Evolutionary conservation across 768 basidiomycete genomes (phyloP), one percentile per base, ranked within the genome.

Genomic region (Termitomyces sp.): DNA sequence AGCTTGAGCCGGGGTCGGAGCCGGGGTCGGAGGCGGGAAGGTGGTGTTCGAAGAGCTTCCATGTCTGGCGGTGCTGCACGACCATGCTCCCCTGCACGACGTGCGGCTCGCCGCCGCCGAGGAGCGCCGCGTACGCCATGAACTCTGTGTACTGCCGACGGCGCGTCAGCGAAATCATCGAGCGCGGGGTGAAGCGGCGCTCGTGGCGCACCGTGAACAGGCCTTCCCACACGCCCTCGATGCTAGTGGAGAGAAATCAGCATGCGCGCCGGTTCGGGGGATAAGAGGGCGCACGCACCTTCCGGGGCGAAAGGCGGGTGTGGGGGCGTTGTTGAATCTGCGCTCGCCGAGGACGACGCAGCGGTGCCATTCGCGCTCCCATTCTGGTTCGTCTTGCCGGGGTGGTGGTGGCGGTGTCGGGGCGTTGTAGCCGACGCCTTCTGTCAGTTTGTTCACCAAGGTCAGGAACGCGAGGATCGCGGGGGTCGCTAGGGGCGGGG

Each of bases 31-130:
- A 48, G 62, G 68, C 60, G 5, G 76, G 46, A 15, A 90, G 73
- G 64, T 90, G 84, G 64, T 92, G 83, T 69, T 93, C 91, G 36
- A 83, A 83, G 44, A 97, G 72, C 65, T 86, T 88, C 93, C 94
- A 96, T 0, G 92, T 92, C 67, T 97, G 94, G 18, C 83, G 85
- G 69, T 98, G 94, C 63, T 88, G 83, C 1, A 88, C 92, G 28
- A 91, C 85, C 49, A 86, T 76, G 46, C 88, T 87, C 44, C 84
- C 82, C 63, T 90, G 84, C n/a, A 96, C 72, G 9, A 80, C 75
- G 0, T 79, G 69, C 4, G 90, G 88, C 4, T 82, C 71, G 0
- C 77, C 86, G 20, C 90, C 92, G 7, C 81, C 77, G n/a, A 91
- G 77, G 57, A 95, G 77, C 22, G 81, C 80, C 24, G 88, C 86